phyloP scores from a whole-genome alignment of 1,139 yeast genomes.

The Blastobotrys serpentis region DNA sequence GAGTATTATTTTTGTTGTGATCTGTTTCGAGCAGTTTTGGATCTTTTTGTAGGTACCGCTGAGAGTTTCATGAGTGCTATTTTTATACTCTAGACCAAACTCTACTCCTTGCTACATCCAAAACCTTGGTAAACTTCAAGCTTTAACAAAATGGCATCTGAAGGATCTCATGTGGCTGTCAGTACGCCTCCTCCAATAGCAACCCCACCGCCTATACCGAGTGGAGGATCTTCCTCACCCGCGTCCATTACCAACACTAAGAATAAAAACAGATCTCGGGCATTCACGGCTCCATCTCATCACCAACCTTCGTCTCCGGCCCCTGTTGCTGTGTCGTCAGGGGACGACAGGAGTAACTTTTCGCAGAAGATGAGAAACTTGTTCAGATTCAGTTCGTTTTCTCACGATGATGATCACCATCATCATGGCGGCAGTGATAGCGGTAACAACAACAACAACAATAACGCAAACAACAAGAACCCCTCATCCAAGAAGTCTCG shows the following conservation, averaged over 20 bases:
- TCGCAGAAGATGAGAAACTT: constrained; percentile 34
- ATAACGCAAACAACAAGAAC: neutral
- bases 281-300: constrained; percentile 26
- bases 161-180: constrained; percentile 1
- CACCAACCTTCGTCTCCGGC: neutral
- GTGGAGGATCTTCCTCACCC: constrained; percentile 1
- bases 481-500: constrained; percentile 22
- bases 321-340: neutral
- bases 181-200: neutral
- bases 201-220: neutral
- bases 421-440: constrained; percentile 12
- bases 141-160: constrained; percentile 5
- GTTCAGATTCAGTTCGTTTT: constrained; percentile 29
- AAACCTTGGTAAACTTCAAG: too few species aligned
- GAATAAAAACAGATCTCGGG: constrained; percentile 20
- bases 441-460: constrained; percentile 3
- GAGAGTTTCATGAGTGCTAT: neutral
- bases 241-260: constrained; percentile 6
- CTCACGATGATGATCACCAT: constrained; percentile 13
- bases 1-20: neutral
- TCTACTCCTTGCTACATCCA: neutral
- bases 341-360: constrained; percentile 19
- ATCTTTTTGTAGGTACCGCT: too few species aligned
- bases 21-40: too few species aligned
- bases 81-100: neutral